A percentile compares a stretch with the other conserved stretches of the same genome.
phyloP scores from a whole-genome alignment of 1,139 yeast genomes.

The Casaregolazyma lundiana region DNA sequence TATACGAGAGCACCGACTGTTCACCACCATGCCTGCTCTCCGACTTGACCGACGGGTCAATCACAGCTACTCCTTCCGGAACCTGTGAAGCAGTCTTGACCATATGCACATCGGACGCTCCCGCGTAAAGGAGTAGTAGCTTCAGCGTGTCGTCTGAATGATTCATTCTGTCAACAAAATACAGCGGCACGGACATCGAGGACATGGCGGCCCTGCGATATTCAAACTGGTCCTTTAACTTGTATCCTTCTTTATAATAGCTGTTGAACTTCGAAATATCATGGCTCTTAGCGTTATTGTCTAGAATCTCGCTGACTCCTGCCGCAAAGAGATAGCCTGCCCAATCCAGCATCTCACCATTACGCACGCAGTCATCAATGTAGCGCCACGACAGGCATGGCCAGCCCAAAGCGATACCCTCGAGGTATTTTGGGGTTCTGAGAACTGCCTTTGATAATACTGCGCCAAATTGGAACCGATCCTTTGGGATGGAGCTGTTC shows the following conservation, averaged over 20 bases:
- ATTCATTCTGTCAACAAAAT: conserved; percentile 17
- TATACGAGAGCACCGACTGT: conserved; percentile 9
- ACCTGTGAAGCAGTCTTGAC: conserved; percentile 6
- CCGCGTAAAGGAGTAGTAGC: conserved; percentile 14
- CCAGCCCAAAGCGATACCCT: conserved; percentile 84
- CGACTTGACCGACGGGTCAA: conserved; percentile 12
- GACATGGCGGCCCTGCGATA: conserved; percentile 21
- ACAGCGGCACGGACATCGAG: conserved; percentile 21
- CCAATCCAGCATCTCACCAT: conserved; percentile 40
- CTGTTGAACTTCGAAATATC: conserved; percentile 22
- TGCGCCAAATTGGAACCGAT: conserved; percentile 50
- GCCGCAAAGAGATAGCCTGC: conserved; percentile 62
- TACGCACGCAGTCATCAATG: conserved; percentile 48
- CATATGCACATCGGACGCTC: conserved; percentile 7
- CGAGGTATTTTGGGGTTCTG: conserved; percentile 75
- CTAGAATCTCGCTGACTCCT: conserved; percentile 50
- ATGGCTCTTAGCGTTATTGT: conserved; percentile 20
- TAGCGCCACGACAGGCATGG: conserved; percentile 67
- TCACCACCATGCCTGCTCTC: conserved; percentile 10
- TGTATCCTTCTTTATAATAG: conserved; percentile 21
- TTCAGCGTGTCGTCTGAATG: conserved; percentile 14
- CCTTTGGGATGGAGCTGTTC: conserved; percentile 1
- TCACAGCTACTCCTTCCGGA: conserved; percentile 12
- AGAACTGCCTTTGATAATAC: conserved; percentile 54
- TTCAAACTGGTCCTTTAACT: conserved; percentile 25